Percentiles rank a stretch among this genome's conserved stretches.
Evolutionary conservation across 352 stramenopile genomes (phyloP).

Genomic region (Pilasporangium apinafurcum): DNA sequence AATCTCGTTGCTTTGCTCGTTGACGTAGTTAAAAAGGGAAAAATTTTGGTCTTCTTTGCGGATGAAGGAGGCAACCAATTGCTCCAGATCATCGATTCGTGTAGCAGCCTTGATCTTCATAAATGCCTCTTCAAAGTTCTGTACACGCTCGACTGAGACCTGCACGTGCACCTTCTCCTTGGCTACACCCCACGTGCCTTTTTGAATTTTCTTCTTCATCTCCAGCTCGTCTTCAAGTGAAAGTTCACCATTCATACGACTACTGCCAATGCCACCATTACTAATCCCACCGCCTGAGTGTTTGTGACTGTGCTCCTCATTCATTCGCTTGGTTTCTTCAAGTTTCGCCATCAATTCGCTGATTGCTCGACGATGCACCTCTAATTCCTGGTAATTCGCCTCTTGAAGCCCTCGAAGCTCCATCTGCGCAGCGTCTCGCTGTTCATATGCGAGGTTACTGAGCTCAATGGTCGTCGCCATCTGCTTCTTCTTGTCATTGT

Average conservation of each 20-base stretch:
- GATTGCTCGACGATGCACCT: conserved; percentile 52
- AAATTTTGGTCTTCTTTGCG: conserved; percentile 97
- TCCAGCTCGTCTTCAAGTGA: conserved; percentile 56
- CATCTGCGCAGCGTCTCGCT: conserved; percentile 91
- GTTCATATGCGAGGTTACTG: conserved; percentile 93
- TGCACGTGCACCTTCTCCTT: conserved; percentile 88
- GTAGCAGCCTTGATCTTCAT: conserved; percentile 91
- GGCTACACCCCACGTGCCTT: conserved; percentile 71
- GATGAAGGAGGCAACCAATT: conserved; percentile 91
- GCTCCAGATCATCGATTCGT: conserved; percentile 89
- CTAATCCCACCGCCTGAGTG: conserved; percentile 2
- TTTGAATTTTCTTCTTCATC: conserved; percentile 70
- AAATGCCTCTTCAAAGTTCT: conserved; percentile 96
- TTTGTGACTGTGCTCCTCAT: conserved; percentile 22
- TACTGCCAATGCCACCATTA: not conserved
- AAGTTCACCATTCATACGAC: conserved; percentile 32
- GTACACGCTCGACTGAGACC: conserved; percentile 84
- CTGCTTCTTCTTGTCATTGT: conserved; percentile 93
- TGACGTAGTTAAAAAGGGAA: conserved; percentile 94
- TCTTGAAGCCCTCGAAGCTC: conserved; percentile 92
- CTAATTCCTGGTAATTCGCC: conserved; percentile 82
- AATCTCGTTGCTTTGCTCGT: conserved; percentile 93
- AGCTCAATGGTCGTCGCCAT: conserved; percentile 95
- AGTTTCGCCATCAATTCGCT: conserved; percentile 52
- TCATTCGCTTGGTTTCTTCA: conserved; percentile 43